A percentile compares a stretch with the other conserved stretches of the same genome.
These are phyloP conservation scores for Boletus coccyginus DNA, from an alignment of 768 basidiomycete species.

Conservation along the genomic window DNA sequence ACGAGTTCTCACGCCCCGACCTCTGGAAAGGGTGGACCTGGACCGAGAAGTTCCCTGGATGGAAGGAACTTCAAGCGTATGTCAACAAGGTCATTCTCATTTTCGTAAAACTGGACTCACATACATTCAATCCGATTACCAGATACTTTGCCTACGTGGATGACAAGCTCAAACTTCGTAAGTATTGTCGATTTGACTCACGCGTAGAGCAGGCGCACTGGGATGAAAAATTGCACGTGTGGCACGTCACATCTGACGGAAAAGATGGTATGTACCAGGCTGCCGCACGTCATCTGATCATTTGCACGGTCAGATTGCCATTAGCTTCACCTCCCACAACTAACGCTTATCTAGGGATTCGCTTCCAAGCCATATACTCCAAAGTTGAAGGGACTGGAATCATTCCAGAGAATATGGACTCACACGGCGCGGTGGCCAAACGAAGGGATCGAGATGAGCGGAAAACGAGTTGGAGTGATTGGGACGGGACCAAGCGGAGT, in stretches of 20 bases:
- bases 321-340: neutral
- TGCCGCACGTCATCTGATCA: conserved; percentile 7
- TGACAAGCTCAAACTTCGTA: conserved; percentile 10
- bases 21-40: conserved; percentile 15
- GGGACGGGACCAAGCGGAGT: conserved; percentile 17
- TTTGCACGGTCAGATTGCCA: conserved; percentile 8
- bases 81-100: neutral
- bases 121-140: neutral
- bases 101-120: neutral
- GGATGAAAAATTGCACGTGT: conserved; percentile 9
- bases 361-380: conserved; percentile 12
- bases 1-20: conserved; percentile 10
- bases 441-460: conserved; percentile 9
- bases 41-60: conserved; percentile 12
- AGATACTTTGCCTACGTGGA: conserved; percentile 18
- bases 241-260: conserved; percentile 4
- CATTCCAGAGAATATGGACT: conserved; percentile 6
- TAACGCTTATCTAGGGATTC: neutral
- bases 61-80: conserved; percentile 10
- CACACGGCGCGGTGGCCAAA: conserved; percentile 16
- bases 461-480: conserved; percentile 16
- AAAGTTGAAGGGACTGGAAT: conserved; percentile 6
- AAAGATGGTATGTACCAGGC: conserved; percentile 11
- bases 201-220: conserved; percentile 7
- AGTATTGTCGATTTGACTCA: conserved; percentile 15